These are phyloP conservation scores for Nannizzia gypsea DNA, from an alignment of 2,329 filamentous ascomycete species.

Conservation along the genomic window DNA sequence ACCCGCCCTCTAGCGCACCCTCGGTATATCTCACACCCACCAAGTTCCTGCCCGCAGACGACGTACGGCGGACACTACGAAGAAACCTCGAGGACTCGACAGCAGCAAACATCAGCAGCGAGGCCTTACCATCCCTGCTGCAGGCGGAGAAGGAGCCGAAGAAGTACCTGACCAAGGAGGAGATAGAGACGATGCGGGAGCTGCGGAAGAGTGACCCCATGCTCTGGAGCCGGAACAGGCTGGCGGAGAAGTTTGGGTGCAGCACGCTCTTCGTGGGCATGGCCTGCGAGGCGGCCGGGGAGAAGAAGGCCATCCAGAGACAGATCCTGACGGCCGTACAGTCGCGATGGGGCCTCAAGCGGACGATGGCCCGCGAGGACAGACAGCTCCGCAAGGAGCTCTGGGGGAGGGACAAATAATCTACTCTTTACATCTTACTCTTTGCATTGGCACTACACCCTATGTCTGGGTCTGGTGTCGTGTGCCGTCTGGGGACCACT, in stretches of 20 bases:
- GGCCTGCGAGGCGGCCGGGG: constrained; percentile 43
- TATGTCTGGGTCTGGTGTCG: too few species aligned
- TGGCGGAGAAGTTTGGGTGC: constrained; percentile 53
- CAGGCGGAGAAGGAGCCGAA: constrained; percentile 40
- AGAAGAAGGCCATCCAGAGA: constrained; percentile 38
- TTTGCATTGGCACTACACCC: too few species aligned
- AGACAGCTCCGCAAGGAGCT: constrained; percentile 46
- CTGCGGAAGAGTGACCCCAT: constrained; percentile 45
- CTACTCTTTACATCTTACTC: not conserved
- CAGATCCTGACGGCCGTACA: constrained; percentile 43
- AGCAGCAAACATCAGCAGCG: constrained; percentile 13
- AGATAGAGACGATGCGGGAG: constrained; percentile 48
- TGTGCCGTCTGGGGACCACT: too few species aligned
- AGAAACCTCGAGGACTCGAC: constrained; percentile 22
- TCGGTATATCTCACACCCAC: constrained; percentile 53
- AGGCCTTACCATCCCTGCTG: constrained; percentile 32
- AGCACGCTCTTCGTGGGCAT: constrained; percentile 51
- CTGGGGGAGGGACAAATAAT: constrained; percentile 47
- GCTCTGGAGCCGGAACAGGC: constrained; percentile 46
- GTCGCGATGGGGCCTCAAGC: constrained; percentile 49
- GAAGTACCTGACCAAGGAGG: constrained; percentile 46
- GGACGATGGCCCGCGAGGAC: constrained; percentile 50
- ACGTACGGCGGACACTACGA: constrained; percentile 42
- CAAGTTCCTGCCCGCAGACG: constrained; percentile 51
- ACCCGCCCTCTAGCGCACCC: constrained; percentile 53